Percentiles rank a stretch among this genome's conserved stretches.
Conservation (phyloP, 495 filamentous ascomycete genomes). For the Talaromyces nanjingensis region DNA sequence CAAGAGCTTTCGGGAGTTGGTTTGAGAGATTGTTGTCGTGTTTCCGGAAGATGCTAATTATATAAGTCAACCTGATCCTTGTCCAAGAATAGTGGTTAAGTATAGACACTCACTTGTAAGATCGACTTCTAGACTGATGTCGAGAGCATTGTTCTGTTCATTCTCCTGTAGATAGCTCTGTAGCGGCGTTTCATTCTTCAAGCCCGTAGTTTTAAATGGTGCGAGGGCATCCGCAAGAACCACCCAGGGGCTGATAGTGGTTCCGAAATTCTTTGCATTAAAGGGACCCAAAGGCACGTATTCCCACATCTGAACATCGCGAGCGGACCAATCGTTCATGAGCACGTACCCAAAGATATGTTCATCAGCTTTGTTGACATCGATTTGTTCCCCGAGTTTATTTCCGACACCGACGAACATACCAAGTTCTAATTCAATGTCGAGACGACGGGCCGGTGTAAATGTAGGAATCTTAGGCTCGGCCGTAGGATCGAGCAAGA, state of each 20-base stretch:
- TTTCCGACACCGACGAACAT: slow-evolving; percentile 69
- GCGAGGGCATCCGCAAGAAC: slow-evolving; percentile 77
- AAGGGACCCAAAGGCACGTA: slow-evolving; percentile 82
- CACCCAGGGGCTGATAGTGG: slow-evolving; percentile 82
- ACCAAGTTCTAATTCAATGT: slow-evolving; percentile 85
- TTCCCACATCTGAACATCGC: slow-evolving; percentile 90
- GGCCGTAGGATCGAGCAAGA: slow-evolving; percentile 54
- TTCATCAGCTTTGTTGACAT: slow-evolving; percentile 62
- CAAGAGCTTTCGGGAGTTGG: slow-evolving; percentile 64
- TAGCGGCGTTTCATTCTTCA: slow-evolving; percentile 53
- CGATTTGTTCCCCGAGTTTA: slow-evolving; percentile 55
- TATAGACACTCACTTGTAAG: slow-evolving; percentile 59
- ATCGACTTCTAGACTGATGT: slow-evolving; percentile 70
- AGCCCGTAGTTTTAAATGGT: slow-evolving; percentile 49
- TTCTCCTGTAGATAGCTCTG: slow-evolving; percentile 66
- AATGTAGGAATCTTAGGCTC: slow-evolving; percentile 52
- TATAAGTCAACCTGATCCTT: neutral
- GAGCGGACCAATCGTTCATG: slow-evolving; percentile 91
- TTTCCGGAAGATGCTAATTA: slow-evolving; percentile 23
- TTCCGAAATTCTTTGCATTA: slow-evolving; percentile 90
- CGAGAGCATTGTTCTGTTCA: slow-evolving; percentile 55
- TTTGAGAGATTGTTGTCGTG: slow-evolving; percentile 56
- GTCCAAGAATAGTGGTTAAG: neutral
- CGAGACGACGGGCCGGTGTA: slow-evolving; percentile 57
- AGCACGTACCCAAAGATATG: slow-evolving; percentile 81